Evolutionary conservation across 2,329 filamentous ascomycete species (phyloP).

Genomic region (Cytospora leucostoma): DNA sequence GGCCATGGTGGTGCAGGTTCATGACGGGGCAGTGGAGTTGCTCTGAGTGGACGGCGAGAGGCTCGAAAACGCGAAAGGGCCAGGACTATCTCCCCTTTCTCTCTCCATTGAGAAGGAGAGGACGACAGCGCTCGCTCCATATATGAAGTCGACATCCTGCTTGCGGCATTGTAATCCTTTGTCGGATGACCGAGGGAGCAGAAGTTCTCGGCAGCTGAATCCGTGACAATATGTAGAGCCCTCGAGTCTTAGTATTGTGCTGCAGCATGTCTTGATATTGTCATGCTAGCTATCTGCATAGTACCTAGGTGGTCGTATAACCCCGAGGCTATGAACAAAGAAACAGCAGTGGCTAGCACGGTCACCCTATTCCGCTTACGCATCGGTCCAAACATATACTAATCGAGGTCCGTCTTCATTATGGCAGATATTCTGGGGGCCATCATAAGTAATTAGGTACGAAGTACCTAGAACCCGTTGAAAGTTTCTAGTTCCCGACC

Average conservation of each 20-base stretch:
- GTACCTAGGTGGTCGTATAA: not conserved
- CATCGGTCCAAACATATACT: not conserved
- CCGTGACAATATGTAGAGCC: slow-evolving; percentile 3
- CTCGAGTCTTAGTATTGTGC: slow-evolving; percentile 10
- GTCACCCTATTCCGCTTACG: not conserved
- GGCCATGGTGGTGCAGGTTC: slow-evolving; percentile 15
- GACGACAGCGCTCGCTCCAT: not conserved
- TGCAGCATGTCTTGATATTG: slow-evolving; percentile 3
- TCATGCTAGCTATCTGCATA: not conserved
- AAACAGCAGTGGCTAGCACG: not conserved
- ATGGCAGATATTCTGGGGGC: no score
- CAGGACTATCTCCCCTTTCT: not conserved
- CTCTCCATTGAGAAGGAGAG: not conserved
- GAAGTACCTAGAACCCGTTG: no score
- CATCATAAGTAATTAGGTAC: no score
- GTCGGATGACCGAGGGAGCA: not conserved
- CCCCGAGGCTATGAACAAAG: slow-evolving; percentile 1
- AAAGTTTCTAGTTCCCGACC: no score
- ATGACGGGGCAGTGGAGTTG: not conserved
- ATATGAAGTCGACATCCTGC: not conserved
- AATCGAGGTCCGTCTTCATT: not conserved
- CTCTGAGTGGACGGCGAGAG: not conserved
- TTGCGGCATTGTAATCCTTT: slow-evolving; percentile 4
- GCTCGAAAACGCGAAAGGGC: not conserved
- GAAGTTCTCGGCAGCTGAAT: not conserved